Base-by-base conservation (phyloP, 345 rosid species). In the Eucalyptus guilfoylei region DNA sequence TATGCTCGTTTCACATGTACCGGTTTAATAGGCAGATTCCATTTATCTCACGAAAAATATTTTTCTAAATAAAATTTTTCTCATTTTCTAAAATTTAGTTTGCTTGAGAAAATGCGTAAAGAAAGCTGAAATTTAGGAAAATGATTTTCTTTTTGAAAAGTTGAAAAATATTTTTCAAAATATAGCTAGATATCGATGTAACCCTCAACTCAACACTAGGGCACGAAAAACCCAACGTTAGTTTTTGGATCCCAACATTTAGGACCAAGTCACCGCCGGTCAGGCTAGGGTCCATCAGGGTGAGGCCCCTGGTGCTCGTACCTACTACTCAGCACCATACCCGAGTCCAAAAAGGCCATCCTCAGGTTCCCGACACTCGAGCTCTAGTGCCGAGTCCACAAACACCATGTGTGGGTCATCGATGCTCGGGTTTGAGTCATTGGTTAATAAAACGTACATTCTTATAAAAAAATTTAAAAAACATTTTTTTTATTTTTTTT, bases 211-310 rank as follows among this genome's bases (percentile, higher is more conserved):
- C 62, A 8, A 55, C 62, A 24, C 3, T 55, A 24, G 4, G 30
- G 1, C 62, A 55, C 14, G 6, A 55, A 55, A 55, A 55, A 23
- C 14, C 30, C 62, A 55, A 55, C 3, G 0, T 55, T 55, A 55
- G 62, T 10, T 55, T 14, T 9, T 1, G 6, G 1, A 52, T 55
- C 30, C 6, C 6, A 0, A 55, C 13, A 19, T 55, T 55, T 13
- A 0, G 0, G 13, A 55, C 6, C 62, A 55, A 55, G 1, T 55
- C 14, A 4, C 3, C 24, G 0, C 14, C 0, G 0, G 0, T 26
- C 6, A 55, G 0, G 1, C 30, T 0, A 10, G 3, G 13, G 14
- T 55, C 30, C 62, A 55, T 5, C 1, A 24, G 0, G 62, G 62
- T 10, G 28, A 11, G 62, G 62, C 30, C 62, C 30, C 14, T 23